A percentile compares a stretch with the other conserved stretches of the same genome.
Conservation (phyloP, 2,329 filamentous ascomycete genomes). For the Fusarium globosum region DNA sequence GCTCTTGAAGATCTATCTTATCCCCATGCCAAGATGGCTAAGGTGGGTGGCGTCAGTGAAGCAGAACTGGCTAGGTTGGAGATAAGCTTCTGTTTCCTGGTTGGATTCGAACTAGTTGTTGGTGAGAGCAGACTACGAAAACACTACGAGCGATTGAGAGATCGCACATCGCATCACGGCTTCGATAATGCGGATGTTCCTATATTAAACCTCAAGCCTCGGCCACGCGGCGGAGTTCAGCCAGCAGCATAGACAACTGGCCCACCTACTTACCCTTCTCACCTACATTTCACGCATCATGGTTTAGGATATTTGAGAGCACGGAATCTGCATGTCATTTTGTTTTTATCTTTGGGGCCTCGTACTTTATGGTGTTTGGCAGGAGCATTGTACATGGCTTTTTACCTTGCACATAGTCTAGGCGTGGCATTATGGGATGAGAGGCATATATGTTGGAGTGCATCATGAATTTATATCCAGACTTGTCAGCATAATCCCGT, state of each 20-base stretch:
- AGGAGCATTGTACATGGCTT: slow-evolving; percentile 23
- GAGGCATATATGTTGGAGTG: slow-evolving; percentile 25
- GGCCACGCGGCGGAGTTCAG: slow-evolving; percentile 35
- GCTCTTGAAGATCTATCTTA: slow-evolving; percentile 93
- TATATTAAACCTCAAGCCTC: slow-evolving; percentile 43
- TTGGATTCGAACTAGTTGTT: slow-evolving; percentile 82
- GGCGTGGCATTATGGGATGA: slow-evolving; percentile 16
- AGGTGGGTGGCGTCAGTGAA: slow-evolving; percentile 88
- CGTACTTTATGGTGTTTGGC: slow-evolving; percentile 2
- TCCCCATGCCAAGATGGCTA: slow-evolving; percentile 83
- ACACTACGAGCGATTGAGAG: slow-evolving; percentile 50
- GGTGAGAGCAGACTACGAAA: slow-evolving; percentile 47
- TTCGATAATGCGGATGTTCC: slow-evolving; percentile 45
- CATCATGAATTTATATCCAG: slow-evolving; percentile 38
- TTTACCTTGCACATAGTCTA: slow-evolving; percentile 25
- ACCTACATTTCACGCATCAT: slow-evolving; percentile 2
- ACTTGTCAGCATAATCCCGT: slow-evolving; percentile 1
- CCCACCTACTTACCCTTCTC: background rate
- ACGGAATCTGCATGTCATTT: slow-evolving; percentile 9
- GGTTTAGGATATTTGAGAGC: slow-evolving; percentile 5
- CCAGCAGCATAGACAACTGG: slow-evolving; percentile 23
- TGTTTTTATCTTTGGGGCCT: slow-evolving; percentile 6
- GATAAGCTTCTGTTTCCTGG: slow-evolving; percentile 87
- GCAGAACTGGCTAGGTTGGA: slow-evolving; percentile 85
- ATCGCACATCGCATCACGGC: slow-evolving; percentile 44